phyloP scores from a whole-genome alignment of 129 eudicot genomes.

The Centella asiatica region DNA sequence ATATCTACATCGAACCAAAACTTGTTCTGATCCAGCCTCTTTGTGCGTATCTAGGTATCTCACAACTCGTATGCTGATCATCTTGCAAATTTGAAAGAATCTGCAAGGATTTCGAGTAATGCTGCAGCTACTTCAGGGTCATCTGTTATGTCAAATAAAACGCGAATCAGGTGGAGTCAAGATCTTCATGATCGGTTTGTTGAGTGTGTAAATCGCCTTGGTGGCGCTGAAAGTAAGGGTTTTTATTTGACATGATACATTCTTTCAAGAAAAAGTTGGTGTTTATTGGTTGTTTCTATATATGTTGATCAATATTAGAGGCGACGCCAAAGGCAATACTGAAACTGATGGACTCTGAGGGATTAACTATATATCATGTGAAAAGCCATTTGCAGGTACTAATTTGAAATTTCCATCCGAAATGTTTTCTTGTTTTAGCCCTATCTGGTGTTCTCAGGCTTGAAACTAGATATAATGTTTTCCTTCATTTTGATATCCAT shows the following conservation, averaged over 20 bases:
- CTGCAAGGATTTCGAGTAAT: constrained; percentile 21
- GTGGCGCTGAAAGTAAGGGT: constrained; percentile 80
- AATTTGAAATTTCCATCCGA: not conserved
- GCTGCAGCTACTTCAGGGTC: constrained; percentile 20
- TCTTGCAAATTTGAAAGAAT: constrained; percentile 19
- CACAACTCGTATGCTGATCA: constrained; percentile 18
- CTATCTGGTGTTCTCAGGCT: not conserved
- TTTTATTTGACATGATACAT: not conserved
- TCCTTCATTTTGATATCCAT: not conserved
- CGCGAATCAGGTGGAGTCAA: constrained; percentile 94
- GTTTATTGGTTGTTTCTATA: not conserved
- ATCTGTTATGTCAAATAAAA: constrained; percentile 45
- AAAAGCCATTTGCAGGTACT: constrained; percentile 93
- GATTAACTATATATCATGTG: constrained; percentile 87
- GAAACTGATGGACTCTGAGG: constrained; percentile 76
- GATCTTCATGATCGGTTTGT: constrained; percentile 92
- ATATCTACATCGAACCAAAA: not conserved
- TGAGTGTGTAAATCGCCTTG: constrained; percentile 77
- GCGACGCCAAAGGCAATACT: constrained; percentile 93
- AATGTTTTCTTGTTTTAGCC: not conserved
- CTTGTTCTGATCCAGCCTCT: not conserved
- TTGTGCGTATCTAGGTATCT: constrained; percentile 10
- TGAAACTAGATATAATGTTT: not conserved
- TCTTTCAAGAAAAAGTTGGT: not conserved
- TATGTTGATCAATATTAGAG: constrained; percentile 41